Evolutionary conservation across 2,329 filamentous ascomycete species (phyloP).

Genomic region (Trichoderma breve): DNA sequence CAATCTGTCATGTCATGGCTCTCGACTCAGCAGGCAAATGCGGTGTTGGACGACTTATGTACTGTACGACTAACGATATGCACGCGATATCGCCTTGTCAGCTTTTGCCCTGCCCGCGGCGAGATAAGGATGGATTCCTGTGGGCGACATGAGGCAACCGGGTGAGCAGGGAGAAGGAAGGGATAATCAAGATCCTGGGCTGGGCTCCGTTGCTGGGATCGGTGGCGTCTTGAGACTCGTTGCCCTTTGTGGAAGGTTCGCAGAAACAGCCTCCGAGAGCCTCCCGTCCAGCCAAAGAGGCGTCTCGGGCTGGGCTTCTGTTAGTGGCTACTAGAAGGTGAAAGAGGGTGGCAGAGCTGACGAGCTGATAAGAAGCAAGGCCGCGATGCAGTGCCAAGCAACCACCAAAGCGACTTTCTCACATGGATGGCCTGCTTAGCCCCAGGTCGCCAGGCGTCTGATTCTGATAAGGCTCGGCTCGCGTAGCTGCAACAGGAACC

Average conservation of each 20-base stretch:
- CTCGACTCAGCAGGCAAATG: not conserved
- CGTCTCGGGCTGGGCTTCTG: not conserved
- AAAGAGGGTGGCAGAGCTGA: conserved; percentile 5
- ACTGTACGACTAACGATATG: not conserved
- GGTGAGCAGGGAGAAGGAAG: not conserved
- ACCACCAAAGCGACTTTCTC: not conserved
- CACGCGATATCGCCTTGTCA: not conserved
- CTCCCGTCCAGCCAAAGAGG: conserved; percentile 5
- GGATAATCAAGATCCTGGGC: not conserved
- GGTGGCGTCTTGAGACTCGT: conserved; percentile 16
- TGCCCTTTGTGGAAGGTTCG: conserved; percentile 31
- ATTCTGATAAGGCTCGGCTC: conserved; percentile 16
- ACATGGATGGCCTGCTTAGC: conserved; percentile 5
- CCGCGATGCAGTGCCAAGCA: conserved; percentile 4
- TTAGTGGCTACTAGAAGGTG: not conserved
- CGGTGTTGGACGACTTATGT: not conserved
- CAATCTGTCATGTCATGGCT: conserved; percentile 10
- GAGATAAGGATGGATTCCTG: not conserved
- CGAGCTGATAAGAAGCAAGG: conserved; percentile 12
- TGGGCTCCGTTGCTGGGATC: not conserved
- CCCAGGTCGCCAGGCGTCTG: not conserved
- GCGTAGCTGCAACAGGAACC: conserved; percentile 9
- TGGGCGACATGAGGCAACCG: not conserved
- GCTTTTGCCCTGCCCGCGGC: not conserved
- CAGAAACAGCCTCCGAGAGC: conserved; percentile 23